phyloP scores from a whole-genome alignment of 805 yeast species.

The Saturnispora sekii region DNA sequence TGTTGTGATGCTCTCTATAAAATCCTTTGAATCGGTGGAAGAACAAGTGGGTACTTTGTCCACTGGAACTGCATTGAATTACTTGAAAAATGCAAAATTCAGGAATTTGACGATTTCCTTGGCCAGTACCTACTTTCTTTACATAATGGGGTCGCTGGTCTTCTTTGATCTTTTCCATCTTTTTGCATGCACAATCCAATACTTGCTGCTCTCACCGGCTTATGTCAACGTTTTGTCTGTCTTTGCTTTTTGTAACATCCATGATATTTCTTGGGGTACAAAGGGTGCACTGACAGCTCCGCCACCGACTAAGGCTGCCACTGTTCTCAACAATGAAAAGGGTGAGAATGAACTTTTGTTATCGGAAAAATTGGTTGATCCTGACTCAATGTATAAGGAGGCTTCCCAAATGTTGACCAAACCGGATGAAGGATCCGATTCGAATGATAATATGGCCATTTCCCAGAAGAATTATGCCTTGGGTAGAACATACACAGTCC shows the following conservation, averaged over 20 bases:
- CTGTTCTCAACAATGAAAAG: conserved; percentile 4
- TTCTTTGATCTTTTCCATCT: conserved; percentile 88
- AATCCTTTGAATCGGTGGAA: conserved; percentile 48
- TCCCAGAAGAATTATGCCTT: conserved; percentile 71
- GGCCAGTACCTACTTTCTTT: conserved; percentile 72
- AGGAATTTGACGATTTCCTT: conserved; percentile 78
- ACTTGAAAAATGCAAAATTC: conserved; percentile 59
- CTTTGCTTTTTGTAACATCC: conserved; percentile 90
- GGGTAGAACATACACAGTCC: conserved; percentile 78
- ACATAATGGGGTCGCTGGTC: conserved; percentile 63
- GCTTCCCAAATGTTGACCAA: conserved; percentile 22
- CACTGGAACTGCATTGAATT: conserved; percentile 26
- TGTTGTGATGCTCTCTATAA: conserved; percentile 58
- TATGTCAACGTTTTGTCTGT: conserved; percentile 85
- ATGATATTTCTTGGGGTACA: conserved; percentile 96
- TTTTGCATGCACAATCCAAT: conserved; percentile 77
- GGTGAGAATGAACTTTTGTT: conserved; percentile 19
- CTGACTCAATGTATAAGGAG: conserved; percentile 20
- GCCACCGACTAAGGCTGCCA: conserved; percentile 54
- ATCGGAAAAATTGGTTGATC: conserved; percentile 25
- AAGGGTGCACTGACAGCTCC: conserved; percentile 63
- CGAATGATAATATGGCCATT: conserved; percentile 13
- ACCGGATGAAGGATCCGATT: conserved; percentile 39
- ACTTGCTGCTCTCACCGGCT: conserved; percentile 73
- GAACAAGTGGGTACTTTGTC: conserved; percentile 28